phyloP scores from a whole-genome alignment of 1,139 yeast species.

The Taiozyma sp. region DNA sequence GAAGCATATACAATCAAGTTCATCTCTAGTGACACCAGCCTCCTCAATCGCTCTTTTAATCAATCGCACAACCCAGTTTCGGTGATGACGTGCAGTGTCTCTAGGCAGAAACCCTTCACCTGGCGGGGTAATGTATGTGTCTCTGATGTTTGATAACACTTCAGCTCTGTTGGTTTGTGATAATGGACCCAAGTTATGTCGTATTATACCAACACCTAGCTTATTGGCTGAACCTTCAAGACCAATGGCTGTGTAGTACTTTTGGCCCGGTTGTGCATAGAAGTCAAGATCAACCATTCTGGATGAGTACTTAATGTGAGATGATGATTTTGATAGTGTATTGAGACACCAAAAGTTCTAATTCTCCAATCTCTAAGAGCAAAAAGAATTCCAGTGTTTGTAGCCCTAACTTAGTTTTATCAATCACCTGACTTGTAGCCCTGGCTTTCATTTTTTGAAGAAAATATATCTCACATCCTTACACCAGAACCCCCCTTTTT shows the following conservation, averaged over 20 bases:
- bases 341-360: background rate
- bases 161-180: conserved; percentile 55
- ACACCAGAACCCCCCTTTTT: background rate
- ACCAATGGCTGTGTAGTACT: conserved; percentile 72
- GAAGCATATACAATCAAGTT: conserved; percentile 87
- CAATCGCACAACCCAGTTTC: conserved; percentile 90
- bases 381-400: too few relatives aligned
- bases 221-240: conserved; percentile 97
- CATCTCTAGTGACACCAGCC: conserved; percentile 46
- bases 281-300: conserved; percentile 20
- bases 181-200: conserved; percentile 57
- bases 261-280: conserved; percentile 19
- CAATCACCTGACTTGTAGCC: background rate
- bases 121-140: conserved; percentile 93
- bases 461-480: background rate
- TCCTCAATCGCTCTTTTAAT: conserved; percentile 63
- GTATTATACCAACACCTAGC: conserved; percentile 87
- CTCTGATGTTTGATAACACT: conserved; percentile 83
- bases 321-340: background rate
- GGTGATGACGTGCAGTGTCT: conserved; percentile 94
- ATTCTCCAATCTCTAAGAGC: too few relatives aligned
- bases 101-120: conserved; percentile 97
- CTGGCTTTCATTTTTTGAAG: background rate
- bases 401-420: background rate
- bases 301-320: background rate